These are phyloP conservation scores for Nectriaceae sp. DNA, from an alignment of 2,329 filamentous ascomycete species.

Conservation along the genomic window DNA sequence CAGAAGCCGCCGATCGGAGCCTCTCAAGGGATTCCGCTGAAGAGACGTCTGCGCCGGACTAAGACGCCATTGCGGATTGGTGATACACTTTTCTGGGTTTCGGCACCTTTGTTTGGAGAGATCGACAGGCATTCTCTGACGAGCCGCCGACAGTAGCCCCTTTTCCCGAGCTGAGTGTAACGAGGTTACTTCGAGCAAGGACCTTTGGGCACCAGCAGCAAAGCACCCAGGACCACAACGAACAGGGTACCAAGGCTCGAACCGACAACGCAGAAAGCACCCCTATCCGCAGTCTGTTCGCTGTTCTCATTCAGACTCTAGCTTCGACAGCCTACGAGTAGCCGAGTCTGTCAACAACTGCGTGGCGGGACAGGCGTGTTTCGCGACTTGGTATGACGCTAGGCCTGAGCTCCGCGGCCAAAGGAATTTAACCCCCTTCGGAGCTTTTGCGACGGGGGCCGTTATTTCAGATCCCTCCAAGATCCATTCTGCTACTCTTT, in stretches of 20 bases:
- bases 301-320: background rate
- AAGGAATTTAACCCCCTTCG: constrained; percentile 35
- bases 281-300: background rate
- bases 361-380: constrained; percentile 25
- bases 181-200: too few species aligned
- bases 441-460: constrained; percentile 8
- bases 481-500: background rate
- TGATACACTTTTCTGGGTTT: constrained; percentile 15
- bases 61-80: constrained; percentile 13
- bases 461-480: background rate
- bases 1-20: constrained; percentile 21
- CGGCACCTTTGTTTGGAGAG: constrained; percentile 3
- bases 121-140: background rate
- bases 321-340: background rate
- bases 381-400: constrained; percentile 32
- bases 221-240: background rate
- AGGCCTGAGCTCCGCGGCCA: constrained; percentile 28
- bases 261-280: background rate
- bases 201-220: background rate
- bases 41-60: constrained; percentile 12
- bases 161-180: background rate
- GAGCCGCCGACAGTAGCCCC: background rate
- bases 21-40: constrained; percentile 13
- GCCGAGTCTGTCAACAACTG: constrained; percentile 4
- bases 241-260: background rate